A percentile compares a stretch with the other conserved stretches of the same genome.
These are phyloP conservation scores for Auxenochlorella pyrenoidosa DNA, from an alignment of 139 green algal species.

Conservation along the genomic window DNA sequence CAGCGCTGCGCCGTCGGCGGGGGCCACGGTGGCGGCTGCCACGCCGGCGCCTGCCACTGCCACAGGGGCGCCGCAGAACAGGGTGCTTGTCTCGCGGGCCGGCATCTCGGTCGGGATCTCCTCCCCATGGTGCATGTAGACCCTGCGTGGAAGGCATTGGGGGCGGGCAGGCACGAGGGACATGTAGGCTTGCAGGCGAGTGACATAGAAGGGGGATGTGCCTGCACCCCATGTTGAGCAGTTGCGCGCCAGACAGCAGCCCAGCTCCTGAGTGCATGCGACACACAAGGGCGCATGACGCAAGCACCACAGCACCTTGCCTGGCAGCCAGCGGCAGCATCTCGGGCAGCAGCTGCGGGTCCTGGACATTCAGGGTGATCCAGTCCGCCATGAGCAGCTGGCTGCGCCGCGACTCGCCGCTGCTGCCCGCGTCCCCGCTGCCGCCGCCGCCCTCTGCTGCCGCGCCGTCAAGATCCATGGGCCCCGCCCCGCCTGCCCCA, in stretches of 20 bases:
- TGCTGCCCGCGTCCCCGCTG: background rate
- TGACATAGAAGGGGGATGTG: no score
- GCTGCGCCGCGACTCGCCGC: background rate
- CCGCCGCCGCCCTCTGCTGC: background rate
- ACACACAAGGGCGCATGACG: background rate
- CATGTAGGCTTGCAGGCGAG: no score
- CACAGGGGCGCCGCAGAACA: background rate
- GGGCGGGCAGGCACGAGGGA: no score
- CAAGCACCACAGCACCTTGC: background rate
- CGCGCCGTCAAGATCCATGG: background rate
- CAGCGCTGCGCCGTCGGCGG: background rate
- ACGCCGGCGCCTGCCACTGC: background rate
- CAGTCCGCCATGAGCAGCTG: conserved; percentile 46
- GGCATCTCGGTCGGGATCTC: conserved; percentile 19
- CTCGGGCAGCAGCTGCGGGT: conserved; percentile 8
- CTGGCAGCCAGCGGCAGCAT: conserved; percentile 22
- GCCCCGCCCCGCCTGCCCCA: background rate
- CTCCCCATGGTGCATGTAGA: background rate
- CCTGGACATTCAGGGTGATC: conserved; percentile 20
- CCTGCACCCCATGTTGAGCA: no score
- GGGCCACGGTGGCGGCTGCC: background rate
- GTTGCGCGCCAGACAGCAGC: no score
- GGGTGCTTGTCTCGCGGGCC: conserved; percentile 3
- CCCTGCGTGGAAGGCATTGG: background rate
- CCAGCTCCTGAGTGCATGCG: no score